A percentile compares a stretch with the other conserved stretches of the same genome.
phyloP scores from a whole-genome alignment of 352 stramenopile species.

The Thraustochytrium striatum region DNA sequence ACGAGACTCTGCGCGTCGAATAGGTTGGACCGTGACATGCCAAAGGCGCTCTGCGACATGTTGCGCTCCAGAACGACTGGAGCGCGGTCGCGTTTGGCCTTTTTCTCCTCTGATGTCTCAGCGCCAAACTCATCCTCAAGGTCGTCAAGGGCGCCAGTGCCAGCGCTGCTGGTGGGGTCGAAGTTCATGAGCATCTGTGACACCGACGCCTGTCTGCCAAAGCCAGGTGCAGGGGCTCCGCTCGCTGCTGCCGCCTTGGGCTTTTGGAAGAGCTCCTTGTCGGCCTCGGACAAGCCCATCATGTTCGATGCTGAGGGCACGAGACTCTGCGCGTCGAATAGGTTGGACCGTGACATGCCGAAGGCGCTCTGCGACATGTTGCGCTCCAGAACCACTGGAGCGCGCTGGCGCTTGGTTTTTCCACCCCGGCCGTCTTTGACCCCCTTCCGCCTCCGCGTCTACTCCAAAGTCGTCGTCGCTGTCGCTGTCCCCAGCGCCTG shows the following conservation, averaged over 20 bases:
- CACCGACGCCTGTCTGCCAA: too few relatives aligned
- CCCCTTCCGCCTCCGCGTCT: not conserved
- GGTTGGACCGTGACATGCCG: not conserved
- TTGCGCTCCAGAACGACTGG: slow-evolving; percentile 9
- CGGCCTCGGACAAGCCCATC: not conserved
- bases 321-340: not conserved
- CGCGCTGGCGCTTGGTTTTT: too few relatives aligned
- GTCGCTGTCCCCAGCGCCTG: not conserved
- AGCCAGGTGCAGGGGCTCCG: not conserved
- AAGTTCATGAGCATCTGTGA: too few relatives aligned
- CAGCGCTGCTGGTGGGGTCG: too few relatives aligned
- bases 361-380: slow-evolving; percentile 14
- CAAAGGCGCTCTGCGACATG: slow-evolving; percentile 13
- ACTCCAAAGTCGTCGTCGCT: not conserved
- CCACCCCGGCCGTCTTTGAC: not conserved
- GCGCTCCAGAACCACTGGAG: not conserved
- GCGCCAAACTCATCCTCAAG: not conserved
- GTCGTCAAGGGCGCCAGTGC: not conserved
- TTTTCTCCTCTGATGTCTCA: not conserved
- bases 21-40: not conserved
- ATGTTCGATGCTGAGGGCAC: not conserved
- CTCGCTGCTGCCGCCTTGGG: not conserved
- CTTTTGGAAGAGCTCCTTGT: not conserved
- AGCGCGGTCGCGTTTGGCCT: too few relatives aligned
- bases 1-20: slow-evolving; percentile 18